Conservation (phyloP, 2,329 filamentous ascomycete species). For the Exophiala sp. region DNA sequence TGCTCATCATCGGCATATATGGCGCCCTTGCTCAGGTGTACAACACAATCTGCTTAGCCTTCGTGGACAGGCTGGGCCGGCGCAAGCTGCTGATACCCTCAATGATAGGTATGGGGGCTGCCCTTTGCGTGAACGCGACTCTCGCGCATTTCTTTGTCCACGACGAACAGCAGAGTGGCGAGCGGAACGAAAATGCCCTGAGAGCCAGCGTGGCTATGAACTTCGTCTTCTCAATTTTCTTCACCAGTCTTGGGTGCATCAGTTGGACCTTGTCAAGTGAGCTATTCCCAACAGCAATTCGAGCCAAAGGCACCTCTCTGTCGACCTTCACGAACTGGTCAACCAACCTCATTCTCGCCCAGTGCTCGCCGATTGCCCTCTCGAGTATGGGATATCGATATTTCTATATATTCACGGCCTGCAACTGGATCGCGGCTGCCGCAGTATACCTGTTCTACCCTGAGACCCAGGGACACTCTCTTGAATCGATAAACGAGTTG, state of each 20-base stretch:
- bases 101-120: constrained; percentile 40
- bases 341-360: constrained; percentile 45
- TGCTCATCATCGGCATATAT: constrained; percentile 49
- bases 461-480: constrained; percentile 32
- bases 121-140: constrained; percentile 39
- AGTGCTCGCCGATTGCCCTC: constrained; percentile 45
- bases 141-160: constrained; percentile 36
- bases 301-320: constrained; percentile 40
- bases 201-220: constrained; percentile 45
- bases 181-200: constrained; percentile 33
- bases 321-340: constrained; percentile 45
- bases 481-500: constrained; percentile 34
- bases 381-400: constrained; percentile 43
- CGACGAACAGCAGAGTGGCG: constrained; percentile 25
- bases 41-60: constrained; percentile 43
- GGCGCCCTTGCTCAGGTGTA: constrained; percentile 47
- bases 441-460: constrained; percentile 35
- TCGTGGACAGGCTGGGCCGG: constrained; percentile 45
- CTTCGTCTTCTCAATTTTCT: constrained; percentile 45
- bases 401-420: constrained; percentile 47
- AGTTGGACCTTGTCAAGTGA: constrained; percentile 46
- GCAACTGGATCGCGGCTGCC: constrained; percentile 42
- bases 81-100: constrained; percentile 46
- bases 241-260: constrained; percentile 42
- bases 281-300: constrained; percentile 43